Evolutionary conservation across 2,329 filamentous ascomycete species (phyloP), one percentile per base, ranked within the genome.

Genomic region (Diplodia mutila): DNA sequence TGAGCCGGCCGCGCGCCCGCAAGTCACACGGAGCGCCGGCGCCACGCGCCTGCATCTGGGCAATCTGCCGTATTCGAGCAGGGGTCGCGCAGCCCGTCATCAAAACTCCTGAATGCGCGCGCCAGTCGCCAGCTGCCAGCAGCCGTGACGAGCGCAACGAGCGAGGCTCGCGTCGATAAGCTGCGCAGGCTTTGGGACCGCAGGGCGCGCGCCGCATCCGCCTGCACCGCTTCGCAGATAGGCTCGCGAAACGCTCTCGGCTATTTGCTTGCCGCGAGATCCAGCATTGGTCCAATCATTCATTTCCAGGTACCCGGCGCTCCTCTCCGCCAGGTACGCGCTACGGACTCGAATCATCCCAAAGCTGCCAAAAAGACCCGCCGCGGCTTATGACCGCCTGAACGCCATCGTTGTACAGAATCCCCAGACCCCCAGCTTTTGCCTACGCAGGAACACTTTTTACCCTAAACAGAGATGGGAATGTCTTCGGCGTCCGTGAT

Each of bases 401-500:
- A 66, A 57, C 64, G 64, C 64, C 64, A 32, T 27, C 52, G 48
- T 66, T 29, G 52, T 57, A 57, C 64, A 66, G 42, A 57, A 49
- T 57, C 64, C 52, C 42, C 52, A 66, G 37, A 55, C 37, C 48
- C 32, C 42, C 25, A 54, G 42, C 46, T 34, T 54, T 53, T 61
- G 55, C 52, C n/a, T 6, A 32, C 29, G 29, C 29, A 32, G 29
- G 29, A 32, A 32, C 29, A 46, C 46, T 59, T 57, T n/a, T n/a
- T 46, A 9, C 55, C 55, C 27, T 32, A 63, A 25, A 63, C 59
- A 63, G 46, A 27, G 18, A 66, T 21, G 12, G 39, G 51, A 42
- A 66, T 49, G 27, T 67, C 51, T 27, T 53, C 55, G 12, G 66
- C 80, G 76, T 88, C 86, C 1, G 86, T 88, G 61, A 88, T 84